Conservation (phyloP, 2,329 filamentous ascomycete genomes). For the Aspergillus sp. region DNA sequence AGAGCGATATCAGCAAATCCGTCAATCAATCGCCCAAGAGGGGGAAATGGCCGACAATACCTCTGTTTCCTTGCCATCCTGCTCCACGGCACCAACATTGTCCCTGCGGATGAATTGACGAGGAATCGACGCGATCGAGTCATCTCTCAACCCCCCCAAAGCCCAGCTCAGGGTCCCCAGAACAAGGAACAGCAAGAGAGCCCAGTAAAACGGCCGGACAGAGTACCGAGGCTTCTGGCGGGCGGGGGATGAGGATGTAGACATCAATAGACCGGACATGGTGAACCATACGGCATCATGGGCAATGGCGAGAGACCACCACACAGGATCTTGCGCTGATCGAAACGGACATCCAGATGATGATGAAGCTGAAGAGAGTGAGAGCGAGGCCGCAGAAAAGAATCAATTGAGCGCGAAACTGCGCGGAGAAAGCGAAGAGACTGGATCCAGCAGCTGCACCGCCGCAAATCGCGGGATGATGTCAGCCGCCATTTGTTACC, state of each 20-base stretch:
- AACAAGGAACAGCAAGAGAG: constrained; percentile 28
- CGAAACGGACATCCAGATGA: no score
- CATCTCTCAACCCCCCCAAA: constrained; percentile 7
- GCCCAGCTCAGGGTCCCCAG: constrained; percentile 24
- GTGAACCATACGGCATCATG: constrained; percentile 21
- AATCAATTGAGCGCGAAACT: no score
- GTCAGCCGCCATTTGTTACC: no score
- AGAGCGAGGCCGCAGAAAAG: no score
- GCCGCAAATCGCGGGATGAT: no score
- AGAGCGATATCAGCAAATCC: neutral
- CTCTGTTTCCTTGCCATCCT: constrained; percentile 16
- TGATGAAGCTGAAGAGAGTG: no score
- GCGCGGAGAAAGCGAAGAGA: no score
- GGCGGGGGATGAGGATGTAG: constrained; percentile 12
- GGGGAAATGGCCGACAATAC: constrained; percentile 10
- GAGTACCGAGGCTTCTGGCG: constrained; percentile 28
- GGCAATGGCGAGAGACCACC: no score
- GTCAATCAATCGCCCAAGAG: neutral
- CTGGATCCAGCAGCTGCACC: no score
- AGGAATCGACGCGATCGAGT: constrained; percentile 1
- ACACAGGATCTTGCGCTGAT: no score
- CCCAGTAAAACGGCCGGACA: constrained; percentile 38
- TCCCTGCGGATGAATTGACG: neutral
- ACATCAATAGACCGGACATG: constrained; percentile 17
- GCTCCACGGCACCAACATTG: constrained; percentile 8